Evolutionary conservation across 2,329 filamentous ascomycete species (phyloP), one percentile per base, ranked within the genome.

Genomic region (Ceratocystiopsis minuta): DNA sequence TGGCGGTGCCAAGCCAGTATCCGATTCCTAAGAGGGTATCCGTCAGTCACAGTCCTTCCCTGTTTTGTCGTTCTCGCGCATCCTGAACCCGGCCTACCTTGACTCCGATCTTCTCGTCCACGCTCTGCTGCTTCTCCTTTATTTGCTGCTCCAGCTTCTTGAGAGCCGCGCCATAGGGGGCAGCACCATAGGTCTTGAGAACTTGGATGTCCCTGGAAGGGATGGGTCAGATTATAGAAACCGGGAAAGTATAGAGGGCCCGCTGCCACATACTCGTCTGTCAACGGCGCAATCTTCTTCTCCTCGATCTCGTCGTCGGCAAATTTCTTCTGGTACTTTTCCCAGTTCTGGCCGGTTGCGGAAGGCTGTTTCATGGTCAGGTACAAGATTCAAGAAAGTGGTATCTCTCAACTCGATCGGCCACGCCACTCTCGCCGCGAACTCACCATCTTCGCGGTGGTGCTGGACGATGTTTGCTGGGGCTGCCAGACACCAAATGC

Each of bases 61-160:
- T 16, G 3, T 9, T 13, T 34, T 14, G 6, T 24, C 14, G 40
- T 7, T 15, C 10, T n/a, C 17, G 7, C 20, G 20, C 20, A 20
- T 20, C 20, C 20, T 7, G 20, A n/a, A 36, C 16, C 33, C 35
- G 37, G 14, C 42, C 37, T 67, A 78, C 75, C 68, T 84, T 85
- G 54, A 84, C 78, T 43, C 78, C 90, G 53, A 98, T 96, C 75
- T 98, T 98, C 66, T 98, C 90, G 53, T 98, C 93, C 47, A 98
- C 88, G 48, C 86, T 94, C 55, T 84, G 81, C 64, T 98, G 90
- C 63, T 93, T 93, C 61, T 98, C 90, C 63, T 96, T 98, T 70
- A 98, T 96, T 65, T 95, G 83, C 63, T 96, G 93, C 66, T 98
- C 90, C 48, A 98, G 80, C 66, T 90, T 92, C 74, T 94, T 95